These are phyloP conservation scores for Didymella exigua DNA, from an alignment of 2,329 filamentous ascomycete species.

Conservation along the genomic window DNA sequence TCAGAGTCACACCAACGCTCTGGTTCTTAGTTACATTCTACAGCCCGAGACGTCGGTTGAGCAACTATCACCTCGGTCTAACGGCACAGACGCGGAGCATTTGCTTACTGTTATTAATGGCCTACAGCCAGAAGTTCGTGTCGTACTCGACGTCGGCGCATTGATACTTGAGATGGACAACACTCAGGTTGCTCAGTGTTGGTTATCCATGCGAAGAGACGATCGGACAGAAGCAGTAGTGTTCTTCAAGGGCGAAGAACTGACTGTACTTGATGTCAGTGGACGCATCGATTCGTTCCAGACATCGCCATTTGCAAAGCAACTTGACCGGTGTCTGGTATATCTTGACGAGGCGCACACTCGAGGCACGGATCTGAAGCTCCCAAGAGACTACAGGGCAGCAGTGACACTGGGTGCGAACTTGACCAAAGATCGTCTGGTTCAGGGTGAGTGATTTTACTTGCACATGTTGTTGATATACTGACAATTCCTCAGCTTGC, in stretches of 20 bases:
- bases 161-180: slow-evolving; percentile 66
- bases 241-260: slow-evolving; percentile 62
- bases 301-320: slow-evolving; percentile 62
- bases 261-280: slow-evolving; percentile 59
- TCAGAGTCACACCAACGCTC: slow-evolving; percentile 69
- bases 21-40: slow-evolving; percentile 66
- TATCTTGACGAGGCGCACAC: slow-evolving; percentile 76
- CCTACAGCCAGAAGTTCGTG: slow-evolving; percentile 53
- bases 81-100: slow-evolving; percentile 40
- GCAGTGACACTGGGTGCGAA: slow-evolving; percentile 70
- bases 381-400: slow-evolving; percentile 65
- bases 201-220: slow-evolving; percentile 56
- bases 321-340: slow-evolving; percentile 65
- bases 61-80: slow-evolving; percentile 25
- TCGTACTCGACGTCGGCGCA: slow-evolving; percentile 74
- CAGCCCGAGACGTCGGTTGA: slow-evolving; percentile 46
- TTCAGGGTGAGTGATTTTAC: slow-evolving; percentile 58
- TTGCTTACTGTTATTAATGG: slow-evolving; percentile 55
- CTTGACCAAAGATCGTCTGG: slow-evolving; percentile 70
- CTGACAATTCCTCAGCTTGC: slow-evolving; percentile 56
- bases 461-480: not conserved
- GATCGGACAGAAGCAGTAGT: slow-evolving; percentile 53
- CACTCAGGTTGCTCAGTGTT: slow-evolving; percentile 52
- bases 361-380: slow-evolving; percentile 69
- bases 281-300: slow-evolving; percentile 58